Conservation (phyloP, 768 basidiomycete species). For the Fomitopsis serialis region DNA sequence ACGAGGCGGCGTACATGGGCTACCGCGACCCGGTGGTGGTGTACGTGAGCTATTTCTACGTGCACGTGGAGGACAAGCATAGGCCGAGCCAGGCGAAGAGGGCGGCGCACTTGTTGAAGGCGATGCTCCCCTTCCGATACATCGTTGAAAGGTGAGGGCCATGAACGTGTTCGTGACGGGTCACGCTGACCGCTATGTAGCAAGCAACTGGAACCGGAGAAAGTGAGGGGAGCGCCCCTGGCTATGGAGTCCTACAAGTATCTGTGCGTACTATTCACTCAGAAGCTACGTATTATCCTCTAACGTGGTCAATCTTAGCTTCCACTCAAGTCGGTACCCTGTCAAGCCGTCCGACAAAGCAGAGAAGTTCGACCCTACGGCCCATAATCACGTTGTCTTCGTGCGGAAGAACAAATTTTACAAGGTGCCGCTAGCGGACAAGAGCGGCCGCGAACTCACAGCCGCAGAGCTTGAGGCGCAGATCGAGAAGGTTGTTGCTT, state of each 20-base stretch:
- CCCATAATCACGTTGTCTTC: conserved; percentile 86
- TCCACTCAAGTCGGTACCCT: conserved; percentile 92
- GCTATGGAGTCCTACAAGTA: conserved; percentile 95
- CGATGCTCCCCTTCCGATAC: conserved; percentile 78
- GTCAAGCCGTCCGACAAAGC: conserved; percentile 79
- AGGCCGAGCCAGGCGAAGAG: conserved; percentile 55
- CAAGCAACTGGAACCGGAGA: conserved; percentile 83
- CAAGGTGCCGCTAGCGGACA: conserved; percentile 64
- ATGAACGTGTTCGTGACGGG: neutral
- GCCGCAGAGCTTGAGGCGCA: conserved; percentile 83
- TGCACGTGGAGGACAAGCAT: conserved; percentile 67
- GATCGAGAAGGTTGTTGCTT: conserved; percentile 60
- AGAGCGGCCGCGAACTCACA: conserved; percentile 64
- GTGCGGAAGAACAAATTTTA: conserved; percentile 90
- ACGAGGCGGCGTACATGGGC: conserved; percentile 84
- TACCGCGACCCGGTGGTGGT: conserved; percentile 90
- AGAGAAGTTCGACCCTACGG: conserved; percentile 65
- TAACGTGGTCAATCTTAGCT: conserved; percentile 36
- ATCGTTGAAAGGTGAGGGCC: conserved; percentile 72
- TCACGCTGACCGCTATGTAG: conserved; percentile 2
- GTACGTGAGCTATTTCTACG: conserved; percentile 92
- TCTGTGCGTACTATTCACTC: conserved; percentile 45
- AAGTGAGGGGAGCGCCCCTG: conserved; percentile 67
- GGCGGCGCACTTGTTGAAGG: conserved; percentile 81
- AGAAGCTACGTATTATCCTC: neutral